phyloP scores from a whole-genome alignment of 768 basidiomycete genomes.

The Russula griseocarnosa region DNA sequence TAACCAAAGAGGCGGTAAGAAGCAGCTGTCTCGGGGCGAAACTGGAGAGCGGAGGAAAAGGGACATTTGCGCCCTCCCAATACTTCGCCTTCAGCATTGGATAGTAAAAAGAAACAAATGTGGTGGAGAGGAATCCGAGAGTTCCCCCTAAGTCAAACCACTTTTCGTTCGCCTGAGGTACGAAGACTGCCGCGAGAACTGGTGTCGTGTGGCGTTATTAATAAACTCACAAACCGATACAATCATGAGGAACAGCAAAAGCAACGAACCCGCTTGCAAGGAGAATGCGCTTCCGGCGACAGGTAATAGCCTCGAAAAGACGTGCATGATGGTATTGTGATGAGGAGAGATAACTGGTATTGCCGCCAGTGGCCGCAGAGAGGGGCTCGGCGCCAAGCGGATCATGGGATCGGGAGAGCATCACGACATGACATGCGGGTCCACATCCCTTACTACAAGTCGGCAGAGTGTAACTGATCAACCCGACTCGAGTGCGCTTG shows the following conservation, averaged over 20 bases:
- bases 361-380: too few species aligned
- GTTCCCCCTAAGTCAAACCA: constrained; percentile 67
- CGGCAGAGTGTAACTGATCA: too few species aligned
- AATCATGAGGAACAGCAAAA: background rate
- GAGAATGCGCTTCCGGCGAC: constrained; percentile 45
- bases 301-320: constrained; percentile 54
- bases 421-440: too few species aligned
- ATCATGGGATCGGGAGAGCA: too few species aligned
- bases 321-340: constrained; percentile 36
- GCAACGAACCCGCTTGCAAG: constrained; percentile 5
- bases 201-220: background rate
- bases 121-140: constrained; percentile 58
- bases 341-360: too few species aligned
- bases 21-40: constrained; percentile 54
- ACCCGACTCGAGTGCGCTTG: too few species aligned
- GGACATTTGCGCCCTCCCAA: constrained; percentile 35
- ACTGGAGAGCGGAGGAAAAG: constrained; percentile 42
- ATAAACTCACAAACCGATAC: background rate
- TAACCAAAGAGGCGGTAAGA: constrained; percentile 29
- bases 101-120: constrained; percentile 57
- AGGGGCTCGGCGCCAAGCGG: too few species aligned
- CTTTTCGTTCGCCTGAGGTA: constrained; percentile 61
- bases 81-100: constrained; percentile 41
- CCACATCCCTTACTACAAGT: too few species aligned
- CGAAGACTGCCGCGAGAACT: constrained; percentile 58